These are phyloP conservation scores for Russula compacta DNA, from an alignment of 768 basidiomycete species.

Conservation along the genomic window DNA sequence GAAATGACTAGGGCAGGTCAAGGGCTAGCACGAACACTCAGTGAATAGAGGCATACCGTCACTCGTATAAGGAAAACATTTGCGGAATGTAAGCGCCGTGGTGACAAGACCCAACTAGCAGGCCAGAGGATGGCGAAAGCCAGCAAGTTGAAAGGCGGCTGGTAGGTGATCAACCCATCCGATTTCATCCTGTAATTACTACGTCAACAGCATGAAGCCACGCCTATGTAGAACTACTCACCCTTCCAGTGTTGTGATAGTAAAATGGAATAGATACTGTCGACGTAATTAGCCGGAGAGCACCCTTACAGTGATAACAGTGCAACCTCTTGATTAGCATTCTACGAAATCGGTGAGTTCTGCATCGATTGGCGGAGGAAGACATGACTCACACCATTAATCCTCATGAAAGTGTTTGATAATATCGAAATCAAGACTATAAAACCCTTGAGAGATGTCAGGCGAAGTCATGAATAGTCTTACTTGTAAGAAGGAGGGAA, in stretches of 20 bases:
- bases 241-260: constrained; percentile 86
- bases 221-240: constrained; percentile 24
- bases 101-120: constrained; percentile 62
- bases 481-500: constrained; percentile 73
- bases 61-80: constrained; percentile 83
- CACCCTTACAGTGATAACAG: background rate
- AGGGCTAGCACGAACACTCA: background rate
- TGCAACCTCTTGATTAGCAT: constrained; percentile 51
- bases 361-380: background rate
- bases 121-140: constrained; percentile 79
- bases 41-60: constrained; percentile 41
- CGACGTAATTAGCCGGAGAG: background rate
- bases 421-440: constrained; percentile 77
- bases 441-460: background rate
- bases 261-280: constrained; percentile 80
- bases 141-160: constrained; percentile 80
- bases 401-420: constrained; percentile 81
- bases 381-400: constrained; percentile 41
- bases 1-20: constrained; percentile 46
- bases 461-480: constrained; percentile 23
- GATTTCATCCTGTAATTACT: constrained; percentile 58
- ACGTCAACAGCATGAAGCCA: constrained; percentile 4
- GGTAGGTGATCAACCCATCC: constrained; percentile 85
- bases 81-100: constrained; percentile 67
- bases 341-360: constrained; percentile 26